Evolutionary conservation across 2,329 filamentous ascomycete species (phyloP), one percentile per base, ranked within the genome.

Genomic region (Ceratocystis harringtonii): DNA sequence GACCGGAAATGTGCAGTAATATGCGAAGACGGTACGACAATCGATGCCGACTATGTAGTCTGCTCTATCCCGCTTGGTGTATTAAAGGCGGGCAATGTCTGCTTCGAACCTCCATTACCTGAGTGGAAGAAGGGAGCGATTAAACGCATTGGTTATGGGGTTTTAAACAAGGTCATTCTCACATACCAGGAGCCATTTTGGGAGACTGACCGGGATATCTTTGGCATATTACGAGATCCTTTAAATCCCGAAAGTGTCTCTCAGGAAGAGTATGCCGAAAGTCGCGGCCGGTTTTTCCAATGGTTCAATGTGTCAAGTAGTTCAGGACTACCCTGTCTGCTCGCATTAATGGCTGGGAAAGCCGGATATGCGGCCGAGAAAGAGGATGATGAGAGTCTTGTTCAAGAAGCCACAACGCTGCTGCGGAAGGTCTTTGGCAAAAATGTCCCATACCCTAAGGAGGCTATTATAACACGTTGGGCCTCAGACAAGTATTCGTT

Each of bases 241-340:
- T 78, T 81, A 25, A 79, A 85, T 57, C 90, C 95, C 71, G 82
- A 83, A 62, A 89, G 96, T 69, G 28, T 57, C 5, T 44, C n/a
- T 2, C 66, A 65, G 30, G 55, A 41, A 28, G 55, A 65, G 6
- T 97, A 97, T 71, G 79, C 85, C 4, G 78, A 81, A 2, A 86
- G 85, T 68, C 84, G 92, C 64, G 92, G 92, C n/a, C 87, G 92
- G 28, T 96, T 96, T 76, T 99, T 97, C 72, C 84, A 99, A 70
- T 97, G 96, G 83, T 97, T 96, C 83, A 97, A 99, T 71, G 90
- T 91, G 65, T 87, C 91, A 68, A 89, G 90, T 70, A 95, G 90
- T 2, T 91, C 89, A 58, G 95, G 95, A 0, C 79, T 95, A 44
- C 94, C 89, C 1, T 90, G 91, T 63, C 80, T 96, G 28, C 85